Evolutionary conservation across 225 moss, liverwort and hornwort species (phyloP).

Genomic region (Physcomitrellopsis africana): DNA sequence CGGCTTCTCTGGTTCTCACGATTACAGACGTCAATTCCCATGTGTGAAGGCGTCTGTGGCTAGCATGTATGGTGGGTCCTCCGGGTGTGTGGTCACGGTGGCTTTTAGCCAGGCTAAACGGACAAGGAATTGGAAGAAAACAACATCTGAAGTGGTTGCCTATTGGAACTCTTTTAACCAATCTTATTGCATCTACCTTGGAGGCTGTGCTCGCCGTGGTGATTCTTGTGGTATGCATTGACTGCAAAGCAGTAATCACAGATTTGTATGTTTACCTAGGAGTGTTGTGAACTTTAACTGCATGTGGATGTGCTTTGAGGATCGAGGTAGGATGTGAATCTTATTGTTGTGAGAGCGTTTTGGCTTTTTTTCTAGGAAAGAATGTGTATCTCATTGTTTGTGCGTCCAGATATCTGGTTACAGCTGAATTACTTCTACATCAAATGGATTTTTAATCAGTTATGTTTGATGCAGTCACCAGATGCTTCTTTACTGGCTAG

Average conservation of each 20-base stretch:
- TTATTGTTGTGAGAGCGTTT: neutral
- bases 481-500: slow-evolving; percentile 55
- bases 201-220: slow-evolving; percentile 62
- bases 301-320: slow-evolving; percentile 4
- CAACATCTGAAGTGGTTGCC: slow-evolving; percentile 77
- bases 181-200: slow-evolving; percentile 73
- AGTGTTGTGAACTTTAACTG: neutral
- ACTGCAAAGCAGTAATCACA: neutral
- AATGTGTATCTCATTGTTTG: neutral
- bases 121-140: slow-evolving; percentile 73
- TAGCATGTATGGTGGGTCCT: slow-evolving; percentile 89
- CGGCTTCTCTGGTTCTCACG: slow-evolving; percentile 51
- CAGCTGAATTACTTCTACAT: neutral
- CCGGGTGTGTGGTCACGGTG: slow-evolving; percentile 96
- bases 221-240: slow-evolving; percentile 56
- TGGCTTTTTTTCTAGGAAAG: neutral
- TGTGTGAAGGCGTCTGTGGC: slow-evolving; percentile 77
- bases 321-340: neutral
- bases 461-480: slow-evolving; percentile 58
- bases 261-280: neutral
- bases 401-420: neutral
- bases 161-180: slow-evolving; percentile 82
- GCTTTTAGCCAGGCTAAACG: slow-evolving; percentile 85
- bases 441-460: slow-evolving; percentile 24
- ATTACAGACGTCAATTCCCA: slow-evolving; percentile 51